These are phyloP conservation scores for Thermochaetoides thermophila DNA, from an alignment of 495 filamentous ascomycete species.

Conservation along the genomic window DNA sequence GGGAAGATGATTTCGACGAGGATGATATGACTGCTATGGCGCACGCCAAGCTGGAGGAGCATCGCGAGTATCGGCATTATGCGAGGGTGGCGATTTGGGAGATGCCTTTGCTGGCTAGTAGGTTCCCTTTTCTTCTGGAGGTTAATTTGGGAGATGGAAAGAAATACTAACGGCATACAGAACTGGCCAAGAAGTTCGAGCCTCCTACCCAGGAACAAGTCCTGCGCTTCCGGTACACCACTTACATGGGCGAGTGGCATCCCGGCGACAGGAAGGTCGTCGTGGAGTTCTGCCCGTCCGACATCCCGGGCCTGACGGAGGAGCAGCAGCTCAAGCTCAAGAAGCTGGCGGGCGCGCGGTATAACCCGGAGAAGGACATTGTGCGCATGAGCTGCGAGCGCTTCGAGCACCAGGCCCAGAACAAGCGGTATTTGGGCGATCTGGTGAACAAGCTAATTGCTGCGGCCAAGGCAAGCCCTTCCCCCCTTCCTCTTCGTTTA, in stretches of 20 bases:
- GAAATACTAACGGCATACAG: no score
- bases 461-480: slow-evolving; percentile 50
- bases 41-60: slow-evolving; percentile 77
- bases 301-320: slow-evolving; percentile 44
- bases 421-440: slow-evolving; percentile 86
- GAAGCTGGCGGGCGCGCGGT: slow-evolving; percentile 77
- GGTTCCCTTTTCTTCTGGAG: no score
- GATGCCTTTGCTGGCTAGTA: slow-evolving; percentile 82
- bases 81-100: slow-evolving; percentile 84
- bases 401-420: slow-evolving; percentile 77
- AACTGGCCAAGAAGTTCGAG: slow-evolving; percentile 66
- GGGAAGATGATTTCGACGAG: slow-evolving; percentile 36
- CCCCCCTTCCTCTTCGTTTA: not conserved
- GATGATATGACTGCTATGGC: slow-evolving; percentile 71
- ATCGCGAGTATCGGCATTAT: slow-evolving; percentile 80
- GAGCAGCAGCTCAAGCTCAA: slow-evolving; percentile 64
- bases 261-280: slow-evolving; percentile 88
- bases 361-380: slow-evolving; percentile 73
- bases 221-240: slow-evolving; percentile 92
- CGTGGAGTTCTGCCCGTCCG: slow-evolving; percentile 63
- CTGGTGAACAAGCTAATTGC: slow-evolving; percentile 54
- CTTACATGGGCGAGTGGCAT: slow-evolving; percentile 87
- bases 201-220: slow-evolving; percentile 49
- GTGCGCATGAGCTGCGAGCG: slow-evolving; percentile 85
- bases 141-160: no score